Conservation (phyloP, 352 stramenopile species). For the Globisporangium iwayamae region DNA sequence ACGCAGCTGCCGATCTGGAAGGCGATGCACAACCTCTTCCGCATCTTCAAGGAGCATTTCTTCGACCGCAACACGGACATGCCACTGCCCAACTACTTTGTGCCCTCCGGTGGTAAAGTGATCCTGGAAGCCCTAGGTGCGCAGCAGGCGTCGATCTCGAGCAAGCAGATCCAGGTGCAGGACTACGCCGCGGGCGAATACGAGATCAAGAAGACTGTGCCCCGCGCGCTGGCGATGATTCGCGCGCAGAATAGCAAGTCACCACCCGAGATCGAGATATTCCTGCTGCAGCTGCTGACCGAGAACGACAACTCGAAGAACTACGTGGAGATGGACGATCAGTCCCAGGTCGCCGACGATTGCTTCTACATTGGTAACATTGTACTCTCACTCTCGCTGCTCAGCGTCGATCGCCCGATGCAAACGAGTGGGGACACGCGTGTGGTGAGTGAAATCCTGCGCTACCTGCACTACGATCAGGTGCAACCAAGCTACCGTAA, state of each 20-base stretch:
- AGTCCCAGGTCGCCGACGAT: slow-evolving; percentile 80
- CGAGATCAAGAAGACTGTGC: slow-evolving; percentile 87
- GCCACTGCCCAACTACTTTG: slow-evolving; percentile 85
- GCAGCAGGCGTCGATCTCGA: slow-evolving; percentile 76
- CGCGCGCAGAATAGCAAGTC: slow-evolving; percentile 77
- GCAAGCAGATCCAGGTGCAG: slow-evolving; percentile 84
- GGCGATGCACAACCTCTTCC: slow-evolving; percentile 82
- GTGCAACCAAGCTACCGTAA: slow-evolving; percentile 81
- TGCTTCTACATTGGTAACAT: slow-evolving; percentile 84
- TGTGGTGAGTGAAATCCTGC: slow-evolving; percentile 69
- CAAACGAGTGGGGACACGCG: slow-evolving; percentile 41
- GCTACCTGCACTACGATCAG: slow-evolving; percentile 83
- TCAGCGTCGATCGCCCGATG: slow-evolving; percentile 59
- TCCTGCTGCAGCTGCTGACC: slow-evolving; percentile 70
- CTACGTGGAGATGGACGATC: slow-evolving; percentile 85
- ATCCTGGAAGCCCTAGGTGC: slow-evolving; percentile 74
- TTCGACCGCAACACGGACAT: slow-evolving; percentile 79
- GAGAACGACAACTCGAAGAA: slow-evolving; percentile 90
- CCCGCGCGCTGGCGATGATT: slow-evolving; percentile 70
- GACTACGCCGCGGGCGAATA: slow-evolving; percentile 84
- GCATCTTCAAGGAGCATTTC: slow-evolving; percentile 89
- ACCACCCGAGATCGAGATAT: slow-evolving; percentile 72
- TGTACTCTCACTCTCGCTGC: slow-evolving; percentile 64
- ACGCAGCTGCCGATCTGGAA: slow-evolving; percentile 83
- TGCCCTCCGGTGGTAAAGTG: slow-evolving; percentile 79